Evolutionary conservation across 208 protist species (phyloP).

Genomic region (Acanthamoeba culbertsoni): DNA sequence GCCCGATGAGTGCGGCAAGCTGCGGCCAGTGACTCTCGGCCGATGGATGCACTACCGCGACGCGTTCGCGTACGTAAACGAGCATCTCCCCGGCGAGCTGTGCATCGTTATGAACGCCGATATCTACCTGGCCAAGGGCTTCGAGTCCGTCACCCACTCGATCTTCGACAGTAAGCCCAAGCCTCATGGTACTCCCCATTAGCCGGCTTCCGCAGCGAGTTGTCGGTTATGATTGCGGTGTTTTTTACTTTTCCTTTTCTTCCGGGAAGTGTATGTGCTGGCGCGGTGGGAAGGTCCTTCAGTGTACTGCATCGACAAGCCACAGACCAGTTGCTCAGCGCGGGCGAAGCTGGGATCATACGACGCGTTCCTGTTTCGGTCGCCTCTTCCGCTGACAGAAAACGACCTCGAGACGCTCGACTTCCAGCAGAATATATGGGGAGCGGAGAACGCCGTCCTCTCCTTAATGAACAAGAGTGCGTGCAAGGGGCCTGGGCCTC

Average conservation of each 20-base stretch:
- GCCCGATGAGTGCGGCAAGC: neutral
- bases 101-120: neutral
- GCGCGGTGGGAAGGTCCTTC: constrained; percentile 2
- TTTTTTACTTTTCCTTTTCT: no score
- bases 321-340: neutral
- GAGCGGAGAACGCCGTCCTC: neutral
- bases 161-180: neutral
- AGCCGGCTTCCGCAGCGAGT: neutral
- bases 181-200: neutral
- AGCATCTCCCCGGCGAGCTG: neutral
- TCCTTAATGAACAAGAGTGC: neutral
- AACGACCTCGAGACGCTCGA: neutral
- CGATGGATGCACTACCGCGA: constrained; percentile 6
- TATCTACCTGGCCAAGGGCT: constrained; percentile 9
- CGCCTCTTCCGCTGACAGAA: neutral
- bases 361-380: neutral
- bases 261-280: neutral
- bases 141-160: neutral
- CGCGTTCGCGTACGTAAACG: neutral
- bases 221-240: no score
- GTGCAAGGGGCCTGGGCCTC: no score
- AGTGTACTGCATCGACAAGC: neutral
- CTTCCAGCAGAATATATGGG: constrained; percentile 39
- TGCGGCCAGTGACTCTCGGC: neutral
- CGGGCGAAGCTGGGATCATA: constrained; percentile 7